phyloP scores from a whole-genome alignment of 2,329 filamentous ascomycete genomes.

The Incumbomyces delicatus region DNA sequence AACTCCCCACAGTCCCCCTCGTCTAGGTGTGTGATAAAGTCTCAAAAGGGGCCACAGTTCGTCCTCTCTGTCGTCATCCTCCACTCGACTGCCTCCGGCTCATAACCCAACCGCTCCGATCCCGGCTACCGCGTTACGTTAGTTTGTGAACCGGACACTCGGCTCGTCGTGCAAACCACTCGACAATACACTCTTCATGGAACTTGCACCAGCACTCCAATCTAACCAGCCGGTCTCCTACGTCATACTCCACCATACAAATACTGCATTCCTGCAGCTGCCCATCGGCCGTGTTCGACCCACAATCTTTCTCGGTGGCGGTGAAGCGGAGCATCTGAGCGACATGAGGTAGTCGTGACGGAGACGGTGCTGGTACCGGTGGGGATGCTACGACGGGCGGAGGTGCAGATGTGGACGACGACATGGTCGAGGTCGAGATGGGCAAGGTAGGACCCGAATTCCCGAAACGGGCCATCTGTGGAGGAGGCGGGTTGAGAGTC shows the following conservation, averaged over 20 bases:
- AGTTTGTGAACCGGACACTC: constrained; percentile 54
- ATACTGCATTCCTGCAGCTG: constrained; percentile 51
- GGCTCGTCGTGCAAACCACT: constrained; percentile 50
- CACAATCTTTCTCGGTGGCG: constrained; percentile 55
- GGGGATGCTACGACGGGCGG: constrained; percentile 6
- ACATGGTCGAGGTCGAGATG: constrained; percentile 6
- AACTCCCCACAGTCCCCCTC: neutral
- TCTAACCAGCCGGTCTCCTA: constrained; percentile 49
- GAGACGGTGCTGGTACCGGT: constrained; percentile 14
- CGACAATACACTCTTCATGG: constrained; percentile 49
- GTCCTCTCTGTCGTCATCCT: too few relatives aligned
- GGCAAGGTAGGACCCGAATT: constrained; percentile 12
- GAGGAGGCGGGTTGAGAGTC: constrained; percentile 6
- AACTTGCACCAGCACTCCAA: constrained; percentile 57
- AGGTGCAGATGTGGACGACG: constrained; percentile 4
- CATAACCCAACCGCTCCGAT: too few relatives aligned
- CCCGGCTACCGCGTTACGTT: constrained; percentile 17
- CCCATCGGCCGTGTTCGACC: constrained; percentile 38
- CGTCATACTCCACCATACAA: constrained; percentile 55
- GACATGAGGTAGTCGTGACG: constrained; percentile 15
- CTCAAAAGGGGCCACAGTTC: too few relatives aligned
- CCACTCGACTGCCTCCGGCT: too few relatives aligned
- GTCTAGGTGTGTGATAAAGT: too few relatives aligned
- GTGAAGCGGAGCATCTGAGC: constrained; percentile 39
- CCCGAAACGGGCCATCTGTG: constrained; percentile 3